phyloP scores from a whole-genome alignment of 1,139 yeast species.

The Scheffersomyces quercinus region DNA sequence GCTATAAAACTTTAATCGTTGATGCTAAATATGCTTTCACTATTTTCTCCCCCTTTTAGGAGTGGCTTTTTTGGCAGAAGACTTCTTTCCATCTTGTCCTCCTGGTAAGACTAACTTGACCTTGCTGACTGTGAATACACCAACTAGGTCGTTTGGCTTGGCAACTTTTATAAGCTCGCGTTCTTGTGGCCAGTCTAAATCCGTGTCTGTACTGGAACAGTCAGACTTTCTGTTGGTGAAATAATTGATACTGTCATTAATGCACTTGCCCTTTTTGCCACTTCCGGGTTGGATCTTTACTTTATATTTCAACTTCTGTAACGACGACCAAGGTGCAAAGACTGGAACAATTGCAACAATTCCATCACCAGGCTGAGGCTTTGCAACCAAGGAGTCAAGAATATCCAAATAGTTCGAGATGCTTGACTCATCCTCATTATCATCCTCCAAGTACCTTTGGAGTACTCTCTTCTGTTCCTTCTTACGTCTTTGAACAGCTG shows the following conservation, averaged over 20 bases:
- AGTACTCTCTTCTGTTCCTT: slow-evolving; percentile 47
- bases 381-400: slow-evolving; percentile 40
- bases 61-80: not conserved
- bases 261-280: slow-evolving; percentile 85
- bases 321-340: slow-evolving; percentile 90
- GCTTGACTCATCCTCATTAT: slow-evolving; percentile 35
- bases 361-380: slow-evolving; percentile 46
- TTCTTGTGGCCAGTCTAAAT: slow-evolving; percentile 72
- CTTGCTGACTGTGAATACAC: slow-evolving; percentile 41
- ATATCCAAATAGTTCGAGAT: slow-evolving; percentile 37
- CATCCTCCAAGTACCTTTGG: slow-evolving; percentile 43
- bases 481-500: slow-evolving; percentile 13
- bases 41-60: not conserved
- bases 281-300: slow-evolving; percentile 85
- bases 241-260: slow-evolving; percentile 64
- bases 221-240: slow-evolving; percentile 62
- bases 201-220: slow-evolving; percentile 46
- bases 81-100: slow-evolving; percentile 5
- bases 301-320: slow-evolving; percentile 75
- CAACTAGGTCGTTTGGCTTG: slow-evolving; percentile 51
- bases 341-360: slow-evolving; percentile 71
- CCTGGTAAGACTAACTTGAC: slow-evolving; percentile 41
- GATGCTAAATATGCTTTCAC: not conserved
- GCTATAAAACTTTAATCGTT: too few species aligned
- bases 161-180: slow-evolving; percentile 56